Percentiles rank a stretch among this genome's conserved stretches.
phyloP scores from a whole-genome alignment of 2,329 filamentous ascomycete species.

The Ophiostoma ulmi region DNA sequence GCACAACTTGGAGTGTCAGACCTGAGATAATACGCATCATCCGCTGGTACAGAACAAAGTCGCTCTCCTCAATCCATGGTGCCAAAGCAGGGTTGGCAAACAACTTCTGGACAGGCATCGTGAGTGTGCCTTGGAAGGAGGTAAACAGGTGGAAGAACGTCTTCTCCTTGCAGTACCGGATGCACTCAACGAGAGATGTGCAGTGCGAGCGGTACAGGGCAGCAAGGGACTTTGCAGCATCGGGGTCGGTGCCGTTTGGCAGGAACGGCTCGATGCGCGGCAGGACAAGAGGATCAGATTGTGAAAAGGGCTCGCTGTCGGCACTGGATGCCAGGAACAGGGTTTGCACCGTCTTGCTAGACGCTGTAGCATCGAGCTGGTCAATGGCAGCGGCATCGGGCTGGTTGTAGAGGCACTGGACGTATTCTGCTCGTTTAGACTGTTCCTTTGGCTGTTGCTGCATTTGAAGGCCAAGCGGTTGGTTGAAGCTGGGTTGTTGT shows the following conservation, averaged over 20 bases:
- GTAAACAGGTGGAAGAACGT: constrained; percentile 93
- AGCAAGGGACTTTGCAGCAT: constrained; percentile 77
- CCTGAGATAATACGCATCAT: constrained; percentile 89
- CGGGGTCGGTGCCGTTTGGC: constrained; percentile 73
- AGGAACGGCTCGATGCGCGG: constrained; percentile 81
- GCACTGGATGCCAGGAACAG: constrained; percentile 58
- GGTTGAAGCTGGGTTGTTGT: constrained; percentile 18
- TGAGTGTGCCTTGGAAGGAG: constrained; percentile 92
- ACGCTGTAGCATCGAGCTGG: constrained; percentile 52
- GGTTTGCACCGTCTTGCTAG: constrained; percentile 53
- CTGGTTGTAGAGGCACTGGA: constrained; percentile 55
- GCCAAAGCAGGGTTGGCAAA: constrained; percentile 76
- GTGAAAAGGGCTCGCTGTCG: constrained; percentile 49
- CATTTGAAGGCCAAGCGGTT: constrained; percentile 14
- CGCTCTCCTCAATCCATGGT: constrained; percentile 91
- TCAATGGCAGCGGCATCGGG: constrained; percentile 53
- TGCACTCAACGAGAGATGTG: constrained; percentile 89
- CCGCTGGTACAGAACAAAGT: constrained; percentile 92
- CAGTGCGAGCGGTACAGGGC: constrained; percentile 92
- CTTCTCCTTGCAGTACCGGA: constrained; percentile 94
- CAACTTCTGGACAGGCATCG: constrained; percentile 91
- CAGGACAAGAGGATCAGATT: constrained; percentile 69
- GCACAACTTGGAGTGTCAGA: constrained; percentile 86
- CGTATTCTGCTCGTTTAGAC: constrained; percentile 26
- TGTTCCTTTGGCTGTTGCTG: constrained; percentile 27